Base-by-base conservation (phyloP, 768 basidiomycete species). In the Roridomyces roridus region DNA sequence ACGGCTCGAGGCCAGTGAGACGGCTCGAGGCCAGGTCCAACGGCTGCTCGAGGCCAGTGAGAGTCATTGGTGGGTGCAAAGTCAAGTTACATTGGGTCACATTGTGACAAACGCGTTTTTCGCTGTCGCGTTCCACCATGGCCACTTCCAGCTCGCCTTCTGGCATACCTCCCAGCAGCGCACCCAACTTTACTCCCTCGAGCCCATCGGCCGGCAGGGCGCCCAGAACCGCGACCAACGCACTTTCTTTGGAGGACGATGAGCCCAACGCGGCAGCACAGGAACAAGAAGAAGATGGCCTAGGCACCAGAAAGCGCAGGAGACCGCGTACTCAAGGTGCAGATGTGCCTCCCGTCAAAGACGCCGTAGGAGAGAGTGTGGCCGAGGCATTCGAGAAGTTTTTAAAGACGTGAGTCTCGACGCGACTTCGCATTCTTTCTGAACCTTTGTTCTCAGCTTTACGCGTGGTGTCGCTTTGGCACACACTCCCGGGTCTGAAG, bases 311-410 rank as follows among this genome's bases (percentile, higher is more conserved):
- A 23, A 77, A 73, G 51, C 70, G 80, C 17, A 77, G 82, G 53
- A 77, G 81, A 52, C 80, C 81, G 39, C 78, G 81, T 51, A 77
- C 78, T 12, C 80, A 80, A 55, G 75, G 73, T 10, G 82, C 82
- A 5, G 91, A 95, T 65, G 83, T 97, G 0, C 92, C 95, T 3
- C 77, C 92, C 46, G 95, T 98, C 2, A 89, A 88, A 65, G 97
- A 98, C 74, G 88, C 91, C 28, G 96, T 98, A 18, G 96, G 96
- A 49, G 96, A 98, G 77, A 93, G 92, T 65, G 93, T 98, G 5
- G 87, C 89, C 52, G 92, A 96, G 66, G 88, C 89, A 67, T 98
- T 98, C 67, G 91, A 94, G 70, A 84, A 85, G 2, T 98, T 99
- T 74, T 74, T 98, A 49, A 91, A 92, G 77, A 89, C 87, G 97